Conservation (phyloP, 306 rosid genomes). For the Lithocarpus polystachyus region DNA sequence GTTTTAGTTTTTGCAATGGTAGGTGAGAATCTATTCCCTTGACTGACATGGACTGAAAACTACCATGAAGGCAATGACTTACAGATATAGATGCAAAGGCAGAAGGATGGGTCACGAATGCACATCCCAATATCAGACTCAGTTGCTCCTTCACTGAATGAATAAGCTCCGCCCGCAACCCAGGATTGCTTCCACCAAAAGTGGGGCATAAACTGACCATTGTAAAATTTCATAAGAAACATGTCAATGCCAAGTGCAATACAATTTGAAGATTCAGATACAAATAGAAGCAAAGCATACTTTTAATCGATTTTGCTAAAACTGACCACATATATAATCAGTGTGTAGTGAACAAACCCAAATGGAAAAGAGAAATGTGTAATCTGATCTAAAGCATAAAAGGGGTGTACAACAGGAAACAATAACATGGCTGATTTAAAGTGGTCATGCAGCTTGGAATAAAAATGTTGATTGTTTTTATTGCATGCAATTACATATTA, state of each 20-base stretch:
- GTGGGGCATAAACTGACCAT: conserved; percentile 77
- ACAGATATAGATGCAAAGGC: conserved; percentile 89
- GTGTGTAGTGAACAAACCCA: background rate
- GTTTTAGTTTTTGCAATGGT: background rate
- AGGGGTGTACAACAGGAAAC: background rate
- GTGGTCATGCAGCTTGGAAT: background rate
- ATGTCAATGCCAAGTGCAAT: conserved; percentile 14
- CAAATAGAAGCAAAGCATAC: background rate
- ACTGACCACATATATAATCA: background rate
- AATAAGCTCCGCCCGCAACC: conserved; percentile 78
- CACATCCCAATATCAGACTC: conserved; percentile 71
- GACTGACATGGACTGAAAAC: conserved; percentile 7
- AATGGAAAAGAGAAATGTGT: background rate
- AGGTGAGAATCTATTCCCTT: background rate
- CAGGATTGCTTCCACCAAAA: conserved; percentile 96
- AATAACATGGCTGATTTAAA: background rate
- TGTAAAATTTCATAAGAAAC: background rate
- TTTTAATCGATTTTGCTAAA: background rate
- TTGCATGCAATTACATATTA: background rate
- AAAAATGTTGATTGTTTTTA: background rate
- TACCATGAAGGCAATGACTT: conserved; percentile 36
- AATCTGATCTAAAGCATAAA: background rate
- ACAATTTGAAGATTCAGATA: background rate
- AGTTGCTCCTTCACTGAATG: conserved; percentile 81
- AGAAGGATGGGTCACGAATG: conserved; percentile 73